Evolutionary conservation across 2,329 filamentous ascomycete genomes (phyloP), one percentile per base, ranked within the genome.

Genomic region (Fusarium equiseti): DNA sequence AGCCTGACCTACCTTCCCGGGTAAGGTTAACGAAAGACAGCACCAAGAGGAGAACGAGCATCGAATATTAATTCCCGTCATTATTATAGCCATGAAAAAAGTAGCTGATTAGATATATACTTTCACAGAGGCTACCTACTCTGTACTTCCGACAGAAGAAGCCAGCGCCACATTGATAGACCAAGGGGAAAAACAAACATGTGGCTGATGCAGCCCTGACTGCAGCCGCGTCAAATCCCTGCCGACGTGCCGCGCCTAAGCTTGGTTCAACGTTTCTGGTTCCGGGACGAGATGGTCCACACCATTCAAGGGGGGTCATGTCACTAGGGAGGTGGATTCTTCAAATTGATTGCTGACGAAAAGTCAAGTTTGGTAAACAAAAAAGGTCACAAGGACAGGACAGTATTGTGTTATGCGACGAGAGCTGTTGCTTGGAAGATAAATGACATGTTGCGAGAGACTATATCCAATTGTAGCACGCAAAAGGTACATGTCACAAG

Each of bases 221-320:
- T 71, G 64, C 73, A 75, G 72, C 63, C 71, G 64, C 71, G 70
- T 63, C 69, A 69, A 65, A 75, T 67, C 74, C 74, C 66, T 75
- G 74, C 73, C 73, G 64, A 71, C 54, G 75, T 75, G 63, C 70
- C 74, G 74, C 74, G 74, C 51, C 74, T 76, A 76, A 76, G 74
- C 71, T 76, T 76, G 73, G 74, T 75, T 76, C 74, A 76, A 76
- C 74, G 74, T 76, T 66, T 73, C 62, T 73, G 61, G 69, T 69
- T 71, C 60, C 64, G 50, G 68, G 73, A 65, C 52, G 48, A 70
- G 63, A 68, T 54, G 66, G 71, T 32, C 58, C 69, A 61, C 56
- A 66, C 54, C 50, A 22, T 52, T 58, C 59, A 59, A 66, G 50
- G 50, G 71, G 63, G 66, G 54, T 12, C 32, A 24, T 44, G 43